Evolutionary conservation across 2,329 filamentous ascomycete genomes (phyloP).

Genomic region (Colletotrichum sp.): DNA sequence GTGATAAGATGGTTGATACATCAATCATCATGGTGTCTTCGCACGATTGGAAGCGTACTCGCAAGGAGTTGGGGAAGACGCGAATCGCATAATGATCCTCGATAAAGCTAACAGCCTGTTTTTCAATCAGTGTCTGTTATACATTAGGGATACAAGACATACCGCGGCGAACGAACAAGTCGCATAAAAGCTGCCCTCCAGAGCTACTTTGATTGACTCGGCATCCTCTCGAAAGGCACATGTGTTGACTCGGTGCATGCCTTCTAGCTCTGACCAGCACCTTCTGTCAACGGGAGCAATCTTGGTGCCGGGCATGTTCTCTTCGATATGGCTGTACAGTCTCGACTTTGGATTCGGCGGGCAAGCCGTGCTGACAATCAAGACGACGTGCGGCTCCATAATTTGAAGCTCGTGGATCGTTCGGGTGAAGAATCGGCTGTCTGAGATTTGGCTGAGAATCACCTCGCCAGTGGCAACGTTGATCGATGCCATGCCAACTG

Average conservation of each 20-base stretch:
- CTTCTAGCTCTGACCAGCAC: slow-evolving; percentile 82
- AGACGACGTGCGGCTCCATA: slow-evolving; percentile 78
- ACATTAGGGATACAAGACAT: slow-evolving; percentile 34
- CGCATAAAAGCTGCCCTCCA: slow-evolving; percentile 85
- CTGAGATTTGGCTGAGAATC: slow-evolving; percentile 87
- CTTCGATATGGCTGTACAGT: slow-evolving; percentile 75
- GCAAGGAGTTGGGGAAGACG: slow-evolving; percentile 80
- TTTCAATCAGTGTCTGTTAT: slow-evolving; percentile 17
- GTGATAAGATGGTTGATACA: slow-evolving; percentile 80
- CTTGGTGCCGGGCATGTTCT: slow-evolving; percentile 68
- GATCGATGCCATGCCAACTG: slow-evolving; percentile 84
- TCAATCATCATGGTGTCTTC: slow-evolving; percentile 97
- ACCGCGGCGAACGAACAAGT: slow-evolving; percentile 87
- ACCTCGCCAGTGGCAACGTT: slow-evolving; percentile 86
- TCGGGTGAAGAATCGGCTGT: slow-evolving; percentile 89
- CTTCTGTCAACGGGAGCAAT: slow-evolving; percentile 74
- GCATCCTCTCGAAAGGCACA: slow-evolving; percentile 83
- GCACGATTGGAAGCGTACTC: slow-evolving; percentile 85
- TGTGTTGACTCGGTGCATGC: slow-evolving; percentile 77
- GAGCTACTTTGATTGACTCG: slow-evolving; percentile 78
- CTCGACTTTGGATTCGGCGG: slow-evolving; percentile 72
- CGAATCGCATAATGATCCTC: slow-evolving; percentile 71
- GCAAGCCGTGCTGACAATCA: slow-evolving; percentile 76
- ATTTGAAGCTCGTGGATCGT: slow-evolving; percentile 87
- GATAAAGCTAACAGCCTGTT: slow-evolving; percentile 79